Evolutionary conservation across 2,329 filamentous ascomycete genomes (phyloP).

Genomic region (Clonostachys solani): DNA sequence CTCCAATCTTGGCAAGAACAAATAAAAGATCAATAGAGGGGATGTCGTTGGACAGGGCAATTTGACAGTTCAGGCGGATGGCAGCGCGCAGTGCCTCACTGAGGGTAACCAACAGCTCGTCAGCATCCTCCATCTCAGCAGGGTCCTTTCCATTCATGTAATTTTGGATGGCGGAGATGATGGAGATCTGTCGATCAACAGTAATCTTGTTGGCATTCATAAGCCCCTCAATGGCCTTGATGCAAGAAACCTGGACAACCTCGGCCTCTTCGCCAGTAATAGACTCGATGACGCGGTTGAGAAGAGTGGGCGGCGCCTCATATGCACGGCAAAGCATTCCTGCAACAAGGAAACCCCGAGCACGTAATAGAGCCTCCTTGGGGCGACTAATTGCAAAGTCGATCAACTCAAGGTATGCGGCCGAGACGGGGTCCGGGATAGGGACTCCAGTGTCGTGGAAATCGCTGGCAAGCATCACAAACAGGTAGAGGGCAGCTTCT

Average conservation of each 20-base stretch:
- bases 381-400: constrained; percentile 67
- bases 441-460: constrained; percentile 73
- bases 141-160: constrained; percentile 81
- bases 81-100: constrained; percentile 82
- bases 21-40: constrained; percentile 82
- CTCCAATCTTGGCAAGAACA: constrained; percentile 81
- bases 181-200: constrained; percentile 52
- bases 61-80: constrained; percentile 72
- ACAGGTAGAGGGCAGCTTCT: constrained; percentile 79
- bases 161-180: constrained; percentile 60
- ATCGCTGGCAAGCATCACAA: constrained; percentile 80
- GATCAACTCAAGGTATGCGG: constrained; percentile 76
- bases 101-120: constrained; percentile 87
- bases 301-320: constrained; percentile 57
- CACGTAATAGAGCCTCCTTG: constrained; percentile 74
- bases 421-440: constrained; percentile 65
- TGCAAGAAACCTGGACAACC: constrained; percentile 86
- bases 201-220: constrained; percentile 48
- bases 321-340: constrained; percentile 72
- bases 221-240: constrained; percentile 76
- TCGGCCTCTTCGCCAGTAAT: constrained; percentile 76
- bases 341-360: constrained; percentile 82
- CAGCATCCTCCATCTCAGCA: constrained; percentile 78
- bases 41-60: constrained; percentile 68
- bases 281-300: constrained; percentile 70